Conservation (phyloP, 306 rosid genomes). For the Calophaca sinica region DNA sequence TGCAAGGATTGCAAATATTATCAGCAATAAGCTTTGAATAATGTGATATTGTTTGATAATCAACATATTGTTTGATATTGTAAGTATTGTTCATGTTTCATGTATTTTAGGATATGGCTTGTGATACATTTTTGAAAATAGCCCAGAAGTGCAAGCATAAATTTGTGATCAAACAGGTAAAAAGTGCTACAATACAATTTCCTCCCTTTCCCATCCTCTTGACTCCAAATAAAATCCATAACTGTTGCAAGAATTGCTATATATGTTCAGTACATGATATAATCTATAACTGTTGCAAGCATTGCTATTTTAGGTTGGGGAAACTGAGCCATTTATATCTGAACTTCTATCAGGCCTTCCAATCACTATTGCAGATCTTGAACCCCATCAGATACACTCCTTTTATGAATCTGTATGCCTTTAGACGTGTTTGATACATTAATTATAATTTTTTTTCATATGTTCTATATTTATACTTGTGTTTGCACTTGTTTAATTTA, state of each 20-base stretch:
- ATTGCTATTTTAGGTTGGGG: constrained; percentile 74
- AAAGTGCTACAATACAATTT: background rate
- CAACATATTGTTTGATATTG: background rate
- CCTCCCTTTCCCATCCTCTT: background rate
- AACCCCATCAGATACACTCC: constrained; percentile 90
- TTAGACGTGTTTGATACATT: constrained; percentile 13
- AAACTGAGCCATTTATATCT: constrained; percentile 90
- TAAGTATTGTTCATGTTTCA: background rate
- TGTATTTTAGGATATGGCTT: constrained; percentile 92
- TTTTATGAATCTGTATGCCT: constrained; percentile 89
- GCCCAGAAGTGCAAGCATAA: constrained; percentile 95
- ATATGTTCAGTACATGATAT: background rate
- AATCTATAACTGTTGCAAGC: too few relatives aligned
- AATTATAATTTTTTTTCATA: background rate
- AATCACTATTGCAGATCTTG: constrained; percentile 85
- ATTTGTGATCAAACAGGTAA: constrained; percentile 90
- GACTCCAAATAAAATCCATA: background rate
- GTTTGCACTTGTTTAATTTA: background rate
- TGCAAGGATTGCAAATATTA: background rate
- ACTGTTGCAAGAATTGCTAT: background rate
- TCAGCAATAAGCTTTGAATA: background rate
- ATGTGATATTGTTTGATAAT: background rate
- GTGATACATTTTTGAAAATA: constrained; percentile 93
- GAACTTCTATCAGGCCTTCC: constrained; percentile 89
- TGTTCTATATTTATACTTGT: background rate